Base-by-base conservation (phyloP, 2,329 filamentous ascomycete genomes). In the Spiromastix sp. region DNA sequence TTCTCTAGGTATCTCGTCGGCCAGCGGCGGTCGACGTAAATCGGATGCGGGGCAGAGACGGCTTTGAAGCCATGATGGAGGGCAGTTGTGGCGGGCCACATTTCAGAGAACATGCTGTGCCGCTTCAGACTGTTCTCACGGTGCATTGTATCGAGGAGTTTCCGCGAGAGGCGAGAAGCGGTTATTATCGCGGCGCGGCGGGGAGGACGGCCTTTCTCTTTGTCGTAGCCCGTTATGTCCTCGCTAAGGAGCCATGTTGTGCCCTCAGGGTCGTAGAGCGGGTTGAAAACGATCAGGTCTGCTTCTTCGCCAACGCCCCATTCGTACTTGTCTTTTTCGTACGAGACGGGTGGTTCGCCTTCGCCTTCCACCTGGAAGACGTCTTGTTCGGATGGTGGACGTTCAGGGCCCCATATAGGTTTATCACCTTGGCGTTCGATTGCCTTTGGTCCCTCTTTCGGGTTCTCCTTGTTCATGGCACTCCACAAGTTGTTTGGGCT, bases 221-320 rank as follows among this genome's bases (percentile, higher is more conserved):
- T 72, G 60, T 91, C 85, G 57, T 85, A 86, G 5, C 85, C 82
- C 0, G 85, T 93, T 46, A 93, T 85, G 54, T 93, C 82, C 36
- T 89, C 80, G 17, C 71, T 70, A 4, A 89, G 77, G 12, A 80
- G 64, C 89, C 89, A 96, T 1, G 76, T 84, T 1, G 87, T 95
- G 41, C 81, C 77, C 24, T 85, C 79, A 0, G 89, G 87, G 52
- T 96, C 82, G 61, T 89, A 96, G 43, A 96, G 77, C 7, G 89
- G 89, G 52, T 87, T 91, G 42, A 96, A 77, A 0, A 86, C 85
- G 52, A 96, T 89, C 46, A 93, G 74, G 56, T 96, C 89, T 8
- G 89, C 86, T 40, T 93, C 82, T 58, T 95, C 89, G 36, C 75
- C 83, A 1, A 91, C 81, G 20, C 89, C 89, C 87, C 89, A 95